Evolutionary conservation across 148 eudicot species (phyloP).

Genomic region (Diospyros kaki): DNA sequence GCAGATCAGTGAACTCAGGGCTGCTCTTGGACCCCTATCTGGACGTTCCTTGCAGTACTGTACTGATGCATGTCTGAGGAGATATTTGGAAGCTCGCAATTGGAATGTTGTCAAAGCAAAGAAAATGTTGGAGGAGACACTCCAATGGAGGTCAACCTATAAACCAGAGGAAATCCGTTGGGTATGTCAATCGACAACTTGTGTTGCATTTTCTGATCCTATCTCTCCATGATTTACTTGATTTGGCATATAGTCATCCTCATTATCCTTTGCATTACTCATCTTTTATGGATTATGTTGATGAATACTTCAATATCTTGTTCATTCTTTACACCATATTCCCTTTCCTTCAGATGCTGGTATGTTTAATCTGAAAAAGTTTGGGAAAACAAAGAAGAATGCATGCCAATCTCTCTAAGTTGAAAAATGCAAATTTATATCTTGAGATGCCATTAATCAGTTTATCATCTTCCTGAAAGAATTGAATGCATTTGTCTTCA

Average conservation of each 20-base stretch:
- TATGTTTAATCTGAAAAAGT: not conserved
- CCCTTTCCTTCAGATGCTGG: not conserved
- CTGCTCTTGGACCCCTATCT: slow-evolving; percentile 60
- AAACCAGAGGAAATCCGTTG: slow-evolving; percentile 96
- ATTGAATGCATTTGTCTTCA: too few relatives aligned
- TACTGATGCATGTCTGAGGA: slow-evolving; percentile 69
- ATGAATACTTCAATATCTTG: not conserved
- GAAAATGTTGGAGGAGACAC: slow-evolving; percentile 85
- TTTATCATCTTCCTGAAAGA: too few relatives aligned
- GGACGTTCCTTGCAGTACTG: slow-evolving; percentile 59
- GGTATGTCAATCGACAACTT: slow-evolving; percentile 39
- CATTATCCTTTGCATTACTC: not conserved
- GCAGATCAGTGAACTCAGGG: slow-evolving; percentile 61
- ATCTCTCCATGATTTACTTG: not conserved
- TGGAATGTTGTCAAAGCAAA: slow-evolving; percentile 84
- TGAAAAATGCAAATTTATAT: too few relatives aligned
- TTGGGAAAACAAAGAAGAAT: too few relatives aligned
- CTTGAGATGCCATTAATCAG: too few relatives aligned
- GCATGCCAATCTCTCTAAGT: too few relatives aligned
- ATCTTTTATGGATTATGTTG: not conserved
- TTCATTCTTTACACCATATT: too few relatives aligned
- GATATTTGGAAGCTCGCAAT: slow-evolving; percentile 82
- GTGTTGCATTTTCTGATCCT: not conserved
- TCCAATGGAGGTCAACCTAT: slow-evolving; percentile 72
- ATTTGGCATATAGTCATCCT: not conserved